phyloP scores from a whole-genome alignment of 23 red algal genomes.

The Pyropia haitanensis region DNA sequence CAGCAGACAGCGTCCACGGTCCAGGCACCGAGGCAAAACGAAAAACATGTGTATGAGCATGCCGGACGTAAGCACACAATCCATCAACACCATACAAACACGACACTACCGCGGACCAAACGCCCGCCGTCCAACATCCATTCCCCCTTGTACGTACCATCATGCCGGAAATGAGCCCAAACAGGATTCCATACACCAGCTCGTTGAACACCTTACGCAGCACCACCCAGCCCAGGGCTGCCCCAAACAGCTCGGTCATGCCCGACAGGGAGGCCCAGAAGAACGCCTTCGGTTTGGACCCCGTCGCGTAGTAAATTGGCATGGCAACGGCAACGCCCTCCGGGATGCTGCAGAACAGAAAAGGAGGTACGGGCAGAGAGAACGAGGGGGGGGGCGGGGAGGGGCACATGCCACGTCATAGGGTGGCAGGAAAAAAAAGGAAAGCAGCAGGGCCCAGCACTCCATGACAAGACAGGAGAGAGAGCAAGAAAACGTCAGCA shows the following conservation, averaged over 20 bases:
- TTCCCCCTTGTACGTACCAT: slow-evolving; percentile 9
- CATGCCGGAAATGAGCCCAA: slow-evolving; percentile 70
- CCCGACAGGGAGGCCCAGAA: slow-evolving; percentile 80
- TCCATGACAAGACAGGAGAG: no score
- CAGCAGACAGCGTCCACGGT: no score
- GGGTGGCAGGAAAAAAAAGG: no score
- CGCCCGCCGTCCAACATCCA: background rate
- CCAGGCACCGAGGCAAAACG: no score
- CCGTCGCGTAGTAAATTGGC: slow-evolving; percentile 84
- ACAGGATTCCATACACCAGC: slow-evolving; percentile 55
- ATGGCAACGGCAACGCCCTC: slow-evolving; percentile 87
- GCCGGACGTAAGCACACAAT: no score
- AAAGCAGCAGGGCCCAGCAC: no score
- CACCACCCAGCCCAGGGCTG: slow-evolving; percentile 72
- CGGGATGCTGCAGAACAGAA: slow-evolving; percentile 61
- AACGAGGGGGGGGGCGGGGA: no score
- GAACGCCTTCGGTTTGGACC: slow-evolving; percentile 53
- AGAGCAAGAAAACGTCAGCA: no score
- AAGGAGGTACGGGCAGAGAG: no score
- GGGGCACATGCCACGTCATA: no score
- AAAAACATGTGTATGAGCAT: no score
- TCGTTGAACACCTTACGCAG: slow-evolving; percentile 49
- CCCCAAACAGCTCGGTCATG: slow-evolving; percentile 75
- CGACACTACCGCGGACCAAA: background rate
- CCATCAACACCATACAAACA: no score